Evolutionary conservation across 768 basidiomycete species (phyloP).

Genomic region (Trichaptum fuscoviolaceum): DNA sequence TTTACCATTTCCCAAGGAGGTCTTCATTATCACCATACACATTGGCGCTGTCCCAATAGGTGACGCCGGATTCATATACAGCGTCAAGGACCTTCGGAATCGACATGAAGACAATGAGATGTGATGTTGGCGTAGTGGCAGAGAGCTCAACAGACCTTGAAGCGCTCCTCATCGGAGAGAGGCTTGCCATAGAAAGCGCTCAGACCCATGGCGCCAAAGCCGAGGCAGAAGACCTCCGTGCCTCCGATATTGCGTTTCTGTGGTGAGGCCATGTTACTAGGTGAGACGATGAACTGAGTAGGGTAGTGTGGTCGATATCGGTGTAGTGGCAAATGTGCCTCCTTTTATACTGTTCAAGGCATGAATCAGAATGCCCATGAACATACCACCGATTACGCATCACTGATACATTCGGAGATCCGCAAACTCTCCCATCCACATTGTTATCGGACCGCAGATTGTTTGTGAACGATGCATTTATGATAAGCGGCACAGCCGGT

Average conservation of each 20-base stretch:
- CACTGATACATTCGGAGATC: too few relatives aligned
- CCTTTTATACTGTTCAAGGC: not conserved
- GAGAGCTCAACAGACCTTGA: slow-evolving; percentile 37
- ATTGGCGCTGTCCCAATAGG: slow-evolving; percentile 46
- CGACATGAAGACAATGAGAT: too few relatives aligned
- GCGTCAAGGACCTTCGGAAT: slow-evolving; percentile 35
- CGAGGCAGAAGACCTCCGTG: slow-evolving; percentile 43
- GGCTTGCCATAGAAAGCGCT: slow-evolving; percentile 42
- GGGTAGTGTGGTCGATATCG: not conserved
- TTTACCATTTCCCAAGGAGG: slow-evolving; percentile 39
- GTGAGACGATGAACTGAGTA: not conserved
- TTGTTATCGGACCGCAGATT: not conserved
- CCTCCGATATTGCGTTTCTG: slow-evolving; percentile 37
- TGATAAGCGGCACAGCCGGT: not conserved
- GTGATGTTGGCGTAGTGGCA: not conserved
- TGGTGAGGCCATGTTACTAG: not conserved
- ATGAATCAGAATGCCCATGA: too few relatives aligned
- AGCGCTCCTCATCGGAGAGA: slow-evolving; percentile 49
- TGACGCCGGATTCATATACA: slow-evolving; percentile 36
- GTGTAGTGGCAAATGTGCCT: not conserved
- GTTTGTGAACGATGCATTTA: not conserved
- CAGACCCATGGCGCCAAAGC: slow-evolving; percentile 59
- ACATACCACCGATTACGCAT: too few relatives aligned
- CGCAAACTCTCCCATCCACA: not conserved
- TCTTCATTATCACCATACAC: slow-evolving; percentile 42